phyloP scores from a whole-genome alignment of 116 monocot species.

The Dioscorea cayenensis region DNA sequence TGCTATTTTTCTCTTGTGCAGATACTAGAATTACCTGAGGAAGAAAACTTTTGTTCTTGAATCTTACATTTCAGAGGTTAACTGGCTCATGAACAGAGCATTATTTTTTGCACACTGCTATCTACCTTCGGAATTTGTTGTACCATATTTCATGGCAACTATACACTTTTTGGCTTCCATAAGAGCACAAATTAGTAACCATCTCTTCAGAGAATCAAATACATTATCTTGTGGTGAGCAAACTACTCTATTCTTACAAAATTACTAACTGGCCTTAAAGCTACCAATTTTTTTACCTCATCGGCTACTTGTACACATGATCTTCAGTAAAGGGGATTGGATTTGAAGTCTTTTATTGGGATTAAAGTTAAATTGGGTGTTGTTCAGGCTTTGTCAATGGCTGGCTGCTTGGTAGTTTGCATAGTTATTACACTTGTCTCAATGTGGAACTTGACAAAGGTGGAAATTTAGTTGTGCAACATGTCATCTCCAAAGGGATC shows the following conservation, averaged over 20 bases:
- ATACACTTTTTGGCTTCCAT: conserved; percentile 70
- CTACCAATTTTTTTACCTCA: neutral
- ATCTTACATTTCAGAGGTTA: conserved; percentile 83
- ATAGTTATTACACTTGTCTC: too few species aligned
- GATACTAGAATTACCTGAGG: conserved; percentile 98
- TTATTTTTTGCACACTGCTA: conserved; percentile 78
- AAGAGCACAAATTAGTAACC: conserved; percentile 47
- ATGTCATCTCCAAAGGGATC: too few species aligned
- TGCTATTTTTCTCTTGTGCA: conserved; percentile 15
- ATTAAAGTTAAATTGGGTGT: neutral
- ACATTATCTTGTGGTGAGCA: conserved; percentile 48
- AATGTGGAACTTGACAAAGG: too few species aligned
- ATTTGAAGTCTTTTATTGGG: neutral
- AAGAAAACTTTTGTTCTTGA: conserved; percentile 99
- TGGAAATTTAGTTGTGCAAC: too few species aligned
- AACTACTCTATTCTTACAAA: neutral
- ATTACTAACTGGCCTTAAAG: neutral
- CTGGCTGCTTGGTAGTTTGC: conserved; percentile 43
- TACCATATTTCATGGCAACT: conserved; percentile 76
- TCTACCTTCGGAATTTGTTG: conserved; percentile 88
- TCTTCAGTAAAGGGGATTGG: too few species aligned
- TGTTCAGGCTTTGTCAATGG: conserved; percentile 51
- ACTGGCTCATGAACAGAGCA: conserved; percentile 98
- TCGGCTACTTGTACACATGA: too few species aligned
- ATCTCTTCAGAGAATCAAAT: conserved; percentile 31